Conservation (phyloP, 768 basidiomycete species). For the Termitomyces sp. region DNA sequence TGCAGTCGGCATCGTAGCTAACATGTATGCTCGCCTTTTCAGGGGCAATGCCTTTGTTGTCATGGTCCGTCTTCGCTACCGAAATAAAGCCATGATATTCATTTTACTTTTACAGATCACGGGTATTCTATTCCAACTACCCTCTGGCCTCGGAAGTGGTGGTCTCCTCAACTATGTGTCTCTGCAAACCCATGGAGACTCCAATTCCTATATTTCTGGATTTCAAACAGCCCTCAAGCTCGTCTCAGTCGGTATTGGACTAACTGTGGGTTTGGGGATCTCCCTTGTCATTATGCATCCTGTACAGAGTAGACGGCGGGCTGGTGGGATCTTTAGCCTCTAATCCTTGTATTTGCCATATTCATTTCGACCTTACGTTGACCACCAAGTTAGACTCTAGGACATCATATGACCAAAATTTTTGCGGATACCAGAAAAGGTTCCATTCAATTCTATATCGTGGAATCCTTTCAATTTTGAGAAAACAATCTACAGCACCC, state of each 20-base stretch:
- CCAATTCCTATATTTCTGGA: conserved; percentile 58
- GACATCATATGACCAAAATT: too few species aligned
- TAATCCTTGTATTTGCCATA: conserved; percentile 19
- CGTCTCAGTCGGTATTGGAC: conserved; percentile 71
- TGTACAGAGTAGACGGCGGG: conserved; percentile 52
- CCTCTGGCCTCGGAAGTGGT: conserved; percentile 76
- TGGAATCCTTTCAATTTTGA: too few species aligned
- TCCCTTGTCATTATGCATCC: conserved; percentile 66
- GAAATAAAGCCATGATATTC: neutral
- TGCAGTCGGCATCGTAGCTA: conserved; percentile 76
- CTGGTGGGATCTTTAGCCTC: conserved; percentile 62
- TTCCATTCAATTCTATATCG: too few species aligned
- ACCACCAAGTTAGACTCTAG: too few species aligned
- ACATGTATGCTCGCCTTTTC: conserved; percentile 73
- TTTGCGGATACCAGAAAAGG: too few species aligned
- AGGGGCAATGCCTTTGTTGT: conserved; percentile 76
- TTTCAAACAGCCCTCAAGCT: conserved; percentile 77
- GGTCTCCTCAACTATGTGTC: conserved; percentile 73
- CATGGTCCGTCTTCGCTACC: conserved; percentile 48
- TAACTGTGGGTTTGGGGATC: conserved; percentile 79
- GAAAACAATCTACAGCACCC: too few species aligned
- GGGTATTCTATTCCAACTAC: conserved; percentile 82
- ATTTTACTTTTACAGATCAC: conserved; percentile 44
- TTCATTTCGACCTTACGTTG: too few species aligned
- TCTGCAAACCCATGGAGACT: conserved; percentile 47